Percentiles rank a stretch among this genome's conserved stretches.
These are phyloP conservation scores for Phylloporus sp. DNA, from an alignment of 768 basidiomycete genomes.

Conservation along the genomic window DNA sequence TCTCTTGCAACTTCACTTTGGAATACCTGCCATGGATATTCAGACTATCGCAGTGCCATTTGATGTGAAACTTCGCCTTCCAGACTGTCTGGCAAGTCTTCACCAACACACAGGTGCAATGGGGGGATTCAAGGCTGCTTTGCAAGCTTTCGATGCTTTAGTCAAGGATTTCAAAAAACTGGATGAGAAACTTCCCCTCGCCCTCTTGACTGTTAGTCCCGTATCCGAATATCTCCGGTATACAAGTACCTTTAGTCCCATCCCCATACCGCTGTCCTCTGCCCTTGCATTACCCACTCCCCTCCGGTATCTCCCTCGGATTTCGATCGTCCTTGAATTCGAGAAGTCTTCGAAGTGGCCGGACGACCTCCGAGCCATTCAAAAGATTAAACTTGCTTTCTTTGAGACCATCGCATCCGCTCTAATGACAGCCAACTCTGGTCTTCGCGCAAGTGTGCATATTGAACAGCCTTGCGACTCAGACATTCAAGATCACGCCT, in stretches of 20 bases:
- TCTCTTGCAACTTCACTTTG: conserved; percentile 72
- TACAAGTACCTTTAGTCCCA: conserved; percentile 76
- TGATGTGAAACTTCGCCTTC: conserved; percentile 55
- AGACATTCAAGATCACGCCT: conserved; percentile 61
- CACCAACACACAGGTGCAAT: conserved; percentile 32
- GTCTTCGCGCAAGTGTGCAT: conserved; percentile 55
- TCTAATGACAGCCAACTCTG: conserved; percentile 49
- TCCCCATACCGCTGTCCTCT: conserved; percentile 57
- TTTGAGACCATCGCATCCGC: conserved; percentile 72
- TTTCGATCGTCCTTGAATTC: conserved; percentile 79
- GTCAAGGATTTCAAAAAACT: conserved; percentile 71
- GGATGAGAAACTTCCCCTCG: conserved; percentile 68
- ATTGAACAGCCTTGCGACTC: conserved; percentile 47
- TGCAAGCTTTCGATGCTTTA: conserved; percentile 74
- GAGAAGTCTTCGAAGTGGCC: conserved; percentile 94
- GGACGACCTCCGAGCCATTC: conserved; percentile 86
- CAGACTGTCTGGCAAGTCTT: conserved; percentile 44
- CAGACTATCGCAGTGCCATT: conserved; percentile 56
- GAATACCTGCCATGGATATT: conserved; percentile 47
- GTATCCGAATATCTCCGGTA: conserved; percentile 74
- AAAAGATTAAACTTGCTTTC: conserved; percentile 91
- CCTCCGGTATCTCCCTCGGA: conserved; percentile 62
- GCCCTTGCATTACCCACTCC: conserved; percentile 49
- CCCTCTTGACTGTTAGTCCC: conserved; percentile 71
- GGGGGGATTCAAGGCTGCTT: conserved; percentile 66